Evolutionary conservation across 192 early-diverging fungal species (phyloP), one percentile per base, ranked within the genome.

Genomic region (Fimicolochytrium jonesii): DNA sequence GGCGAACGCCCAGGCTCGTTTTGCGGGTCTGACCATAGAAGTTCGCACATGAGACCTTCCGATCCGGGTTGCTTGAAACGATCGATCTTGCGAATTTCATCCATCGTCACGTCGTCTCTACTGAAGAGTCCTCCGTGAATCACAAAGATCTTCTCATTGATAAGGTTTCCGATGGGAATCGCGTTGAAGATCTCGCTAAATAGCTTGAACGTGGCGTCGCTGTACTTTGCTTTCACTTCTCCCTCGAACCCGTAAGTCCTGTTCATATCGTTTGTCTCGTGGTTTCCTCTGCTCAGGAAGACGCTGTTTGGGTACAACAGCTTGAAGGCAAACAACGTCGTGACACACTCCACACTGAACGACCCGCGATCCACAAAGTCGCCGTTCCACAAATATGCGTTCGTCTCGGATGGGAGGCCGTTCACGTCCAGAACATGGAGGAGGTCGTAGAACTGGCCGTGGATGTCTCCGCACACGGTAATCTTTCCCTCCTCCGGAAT

Each of bases 291-390:
- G 33, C 89, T 88, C 52, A 99, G 68, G 73, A 86, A 92, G 53
- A 99, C 74, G 20, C 74, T 65, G 13, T 90, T 72, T 15, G 97
- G 97, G 62, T 94, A 93, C 52, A 97, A 69, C 63, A 86, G 78
- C 73, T 97, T 96, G 77, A 87, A 92, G 10, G 93, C 84, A 46
- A 95, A 87, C 49, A 99, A 84, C 13, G 93, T 86, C 43, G 96
- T 66, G 54, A 97, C 89, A 55, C 93, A 89, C 70, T 99, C 97
- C n/a, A 99, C 73, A 15, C 92, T 95, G 75, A 99, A 99, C 32
- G 89, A 92, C 17, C 97, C 97, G 48, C 97, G 89, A 75, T 99
- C 97, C 15, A 99, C 97, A 83, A 99, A 98, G 68, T 99, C 97
- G 51, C 97, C 97, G 75, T 96, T 97, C 72, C 93, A 97, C 69